Conservation (phyloP, 805 yeast species). For the Metschnikowia continentalis region DNA sequence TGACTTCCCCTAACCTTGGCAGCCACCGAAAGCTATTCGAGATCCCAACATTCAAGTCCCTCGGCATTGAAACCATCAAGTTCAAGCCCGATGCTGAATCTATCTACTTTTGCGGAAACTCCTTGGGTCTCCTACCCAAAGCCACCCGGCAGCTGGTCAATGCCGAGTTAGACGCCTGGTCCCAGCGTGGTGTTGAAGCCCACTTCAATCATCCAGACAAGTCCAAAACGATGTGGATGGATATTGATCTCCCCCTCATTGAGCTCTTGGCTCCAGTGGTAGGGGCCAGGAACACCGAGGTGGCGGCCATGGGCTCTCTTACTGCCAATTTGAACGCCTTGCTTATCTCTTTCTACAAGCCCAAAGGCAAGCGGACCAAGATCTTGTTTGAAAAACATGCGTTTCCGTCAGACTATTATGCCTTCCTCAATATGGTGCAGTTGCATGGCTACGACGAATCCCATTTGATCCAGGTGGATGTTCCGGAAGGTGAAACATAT, state of each 20-base stretch:
- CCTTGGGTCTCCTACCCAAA: constrained; percentile 87
- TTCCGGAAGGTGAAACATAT: constrained; percentile 53
- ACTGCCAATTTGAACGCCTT: constrained; percentile 79
- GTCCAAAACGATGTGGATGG: constrained; percentile 70
- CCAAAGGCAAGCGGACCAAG: constrained; percentile 54
- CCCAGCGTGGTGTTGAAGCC: constrained; percentile 72
- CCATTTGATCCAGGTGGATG: constrained; percentile 60
- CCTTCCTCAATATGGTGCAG: constrained; percentile 68
- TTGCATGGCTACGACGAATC: constrained; percentile 50
- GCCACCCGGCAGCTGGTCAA: constrained; percentile 52
- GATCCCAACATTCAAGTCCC: constrained; percentile 62
- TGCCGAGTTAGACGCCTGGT: constrained; percentile 80
- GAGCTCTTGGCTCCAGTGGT: constrained; percentile 69
- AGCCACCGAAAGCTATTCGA: constrained; percentile 46
- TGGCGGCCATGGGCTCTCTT: constrained; percentile 82
- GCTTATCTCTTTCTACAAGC: constrained; percentile 70
- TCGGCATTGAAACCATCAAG: constrained; percentile 41
- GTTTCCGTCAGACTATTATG: constrained; percentile 90
- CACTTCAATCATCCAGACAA: constrained; percentile 68
- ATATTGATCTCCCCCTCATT: constrained; percentile 72
- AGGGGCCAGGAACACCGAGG: constrained; percentile 73
- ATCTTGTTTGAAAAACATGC: constrained; percentile 83
- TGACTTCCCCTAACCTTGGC: constrained; percentile 18
- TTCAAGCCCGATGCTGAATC: constrained; percentile 22
- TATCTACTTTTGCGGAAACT: constrained; percentile 83